phyloP scores from a whole-genome alignment of 2,329 filamentous ascomycete species.

The Furcasterigmium furcatum region DNA sequence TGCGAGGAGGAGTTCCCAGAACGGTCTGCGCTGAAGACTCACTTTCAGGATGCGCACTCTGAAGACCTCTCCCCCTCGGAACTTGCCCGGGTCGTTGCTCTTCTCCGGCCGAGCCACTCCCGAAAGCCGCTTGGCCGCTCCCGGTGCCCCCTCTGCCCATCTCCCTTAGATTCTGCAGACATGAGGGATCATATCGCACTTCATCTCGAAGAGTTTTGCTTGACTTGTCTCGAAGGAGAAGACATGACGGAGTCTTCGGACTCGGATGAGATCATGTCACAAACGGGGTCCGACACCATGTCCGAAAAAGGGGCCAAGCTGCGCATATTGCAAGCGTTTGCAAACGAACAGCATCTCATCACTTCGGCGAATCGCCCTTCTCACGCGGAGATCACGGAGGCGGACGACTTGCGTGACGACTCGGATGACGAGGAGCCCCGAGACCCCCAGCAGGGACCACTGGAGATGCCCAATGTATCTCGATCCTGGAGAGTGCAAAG shows the following conservation, averaged over 20 bases:
- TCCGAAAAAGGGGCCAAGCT: conserved; percentile 1
- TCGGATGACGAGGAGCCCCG: conserved; percentile 1
- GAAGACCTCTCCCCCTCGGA: conserved; percentile 1
- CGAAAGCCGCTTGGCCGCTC: neutral
- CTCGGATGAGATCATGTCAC: conserved; percentile 5
- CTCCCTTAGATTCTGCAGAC: neutral
- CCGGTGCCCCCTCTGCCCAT: conserved; percentile 2
- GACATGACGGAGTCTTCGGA: neutral
- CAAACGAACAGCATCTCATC: neutral
- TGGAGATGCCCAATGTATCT: neutral
- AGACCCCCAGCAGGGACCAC: neutral
- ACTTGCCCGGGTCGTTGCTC: neutral
- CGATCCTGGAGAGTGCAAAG: conserved; percentile 2
- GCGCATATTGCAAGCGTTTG: neutral
- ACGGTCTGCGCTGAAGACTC: neutral
- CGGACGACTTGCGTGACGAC: conserved; percentile 1
- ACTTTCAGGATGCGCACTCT: neutral
- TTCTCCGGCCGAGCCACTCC: neutral
- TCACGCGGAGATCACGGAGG: neutral
- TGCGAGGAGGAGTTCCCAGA: conserved; percentile 3
- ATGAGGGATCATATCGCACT: conserved; percentile 4
- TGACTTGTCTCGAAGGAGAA: neutral
- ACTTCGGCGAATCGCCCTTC: neutral
- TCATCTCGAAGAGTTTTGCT: conserved; percentile 1
- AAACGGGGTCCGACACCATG: conserved; percentile 4